A percentile compares a stretch with the other conserved stretches of the same genome.
These are phyloP conservation scores for Draba incana DNA, from an alignment of 345 rosid species.

Conservation along the genomic window DNA sequence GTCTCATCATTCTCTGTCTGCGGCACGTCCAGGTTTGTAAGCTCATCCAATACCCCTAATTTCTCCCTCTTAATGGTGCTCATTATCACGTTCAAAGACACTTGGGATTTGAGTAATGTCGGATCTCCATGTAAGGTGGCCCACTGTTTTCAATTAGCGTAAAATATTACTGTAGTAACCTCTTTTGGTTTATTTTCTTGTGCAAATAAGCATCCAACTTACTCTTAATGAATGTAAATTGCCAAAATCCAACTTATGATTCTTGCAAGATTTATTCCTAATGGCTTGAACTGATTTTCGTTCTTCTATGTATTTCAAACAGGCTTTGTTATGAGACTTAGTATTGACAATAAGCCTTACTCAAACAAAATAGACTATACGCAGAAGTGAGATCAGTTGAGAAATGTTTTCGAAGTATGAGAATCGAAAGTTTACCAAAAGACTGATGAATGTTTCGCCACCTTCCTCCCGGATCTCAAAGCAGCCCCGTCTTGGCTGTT, in stretches of 20 bases:
- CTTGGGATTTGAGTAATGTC: too few species aligned
- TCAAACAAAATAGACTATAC: background rate
- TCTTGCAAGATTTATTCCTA: background rate
- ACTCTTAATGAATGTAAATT: background rate
- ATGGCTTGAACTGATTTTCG: slow-evolving; percentile 2
- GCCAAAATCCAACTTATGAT: background rate
- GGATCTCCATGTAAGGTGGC: too few species aligned
- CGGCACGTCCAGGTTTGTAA: too few species aligned
- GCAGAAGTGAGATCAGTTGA: background rate
- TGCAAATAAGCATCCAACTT: background rate
- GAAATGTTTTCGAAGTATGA: too few species aligned
- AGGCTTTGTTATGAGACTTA: background rate
- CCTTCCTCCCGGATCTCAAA: slow-evolving; percentile 80
- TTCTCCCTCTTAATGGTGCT: too few species aligned
- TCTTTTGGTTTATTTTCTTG: background rate
- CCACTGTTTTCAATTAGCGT: background rate
- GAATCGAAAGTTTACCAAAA: slow-evolving; percentile 59
- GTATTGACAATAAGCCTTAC: background rate
- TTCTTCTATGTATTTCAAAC: slow-evolving; percentile 13
- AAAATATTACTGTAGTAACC: background rate
- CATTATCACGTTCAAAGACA: too few species aligned
- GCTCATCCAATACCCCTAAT: too few species aligned
- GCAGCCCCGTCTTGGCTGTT: slow-evolving; percentile 93
- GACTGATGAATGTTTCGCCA: slow-evolving; percentile 77
- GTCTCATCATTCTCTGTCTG: too few species aligned